These are phyloP conservation scores for Irpex sp. DNA, from an alignment of 1,284 basidiomycete genomes.

Conservation along the genomic window DNA sequence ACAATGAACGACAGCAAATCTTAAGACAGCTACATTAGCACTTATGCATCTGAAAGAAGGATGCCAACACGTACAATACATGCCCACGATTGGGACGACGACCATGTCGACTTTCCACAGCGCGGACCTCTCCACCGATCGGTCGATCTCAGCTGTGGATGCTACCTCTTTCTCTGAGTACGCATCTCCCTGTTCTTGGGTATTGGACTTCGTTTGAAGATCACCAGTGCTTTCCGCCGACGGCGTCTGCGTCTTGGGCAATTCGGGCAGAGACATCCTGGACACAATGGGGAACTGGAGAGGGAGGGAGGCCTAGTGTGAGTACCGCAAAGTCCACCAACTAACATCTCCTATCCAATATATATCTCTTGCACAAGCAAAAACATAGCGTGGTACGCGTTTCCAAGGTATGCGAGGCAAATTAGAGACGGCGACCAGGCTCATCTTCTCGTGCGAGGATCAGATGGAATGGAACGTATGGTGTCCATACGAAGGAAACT, in stretches of 20 bases:
- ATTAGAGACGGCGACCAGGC: background rate
- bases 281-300: background rate
- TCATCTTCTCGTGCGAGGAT: background rate
- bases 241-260: background rate
- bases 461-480: background rate
- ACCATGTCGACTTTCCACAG: background rate
- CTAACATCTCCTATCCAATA: background rate
- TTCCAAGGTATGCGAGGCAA: background rate
- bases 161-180: background rate
- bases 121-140: background rate
- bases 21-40: background rate
- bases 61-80: background rate
- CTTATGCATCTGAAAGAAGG: background rate
- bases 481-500: background rate
- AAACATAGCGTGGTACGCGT: background rate
- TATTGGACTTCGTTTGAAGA: background rate
- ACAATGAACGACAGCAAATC: conserved; percentile 1
- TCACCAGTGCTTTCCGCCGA: background rate
- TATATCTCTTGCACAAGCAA: background rate
- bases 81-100: background rate
- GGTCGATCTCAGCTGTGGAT: background rate
- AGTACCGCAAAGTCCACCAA: background rate
- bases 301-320: background rate
- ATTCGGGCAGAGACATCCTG: background rate
- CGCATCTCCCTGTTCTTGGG: background rate